Evolutionary conservation across 495 filamentous ascomycete species (phyloP), one percentile per base, ranked within the genome.

Genomic region (Entonaema liquescens): DNA sequence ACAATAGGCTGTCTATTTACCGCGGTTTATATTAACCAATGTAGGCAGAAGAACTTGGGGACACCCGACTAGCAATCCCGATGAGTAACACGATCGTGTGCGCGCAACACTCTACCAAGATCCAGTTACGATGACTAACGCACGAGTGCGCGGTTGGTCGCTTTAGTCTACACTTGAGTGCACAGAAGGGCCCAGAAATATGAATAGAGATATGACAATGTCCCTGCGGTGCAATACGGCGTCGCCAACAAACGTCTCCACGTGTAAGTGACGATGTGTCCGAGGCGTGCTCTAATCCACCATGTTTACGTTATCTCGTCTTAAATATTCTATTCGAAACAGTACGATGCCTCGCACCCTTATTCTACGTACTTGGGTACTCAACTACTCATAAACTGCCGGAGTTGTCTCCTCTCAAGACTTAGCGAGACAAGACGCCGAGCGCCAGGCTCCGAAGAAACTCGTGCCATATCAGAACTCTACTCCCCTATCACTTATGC

Each of bases 1-100:
- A 11, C 35, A 15, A 38, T 38, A 38, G 4, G 35, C 13, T 38
- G 11, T 38, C 3, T 15, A 12, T 31, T 52, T n/a, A 12, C n/a
- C 52, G 13, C 13, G 52, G 25, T 12, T n/a, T 31, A 35, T 28
- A 12, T 56, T 52, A 58, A 25, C 42, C 73, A 79, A 73, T 80
- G 70, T 74, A 78, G 54, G 70, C 73, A 78, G 54, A 61, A 44
- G 49, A 52, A 58, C 15, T 50, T 73, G 40, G 52, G 38, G 42
- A 67, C 57, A 65, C 36, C 64, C 49, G 64, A 72, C 33, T 53
- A 61, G 59, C 40, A 72, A 54, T 58, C 63, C 56, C 65, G 60
- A 54, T 55, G 40, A 70, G 62, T 67, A 56, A 52, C 53, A 71
- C 68, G 68, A 71, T 71, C 58, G 62, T 65, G 52, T 61, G 28